Base-by-base conservation (phyloP, 2,329 filamentous ascomycete genomes). In the Coniochaeta sp. region DNA sequence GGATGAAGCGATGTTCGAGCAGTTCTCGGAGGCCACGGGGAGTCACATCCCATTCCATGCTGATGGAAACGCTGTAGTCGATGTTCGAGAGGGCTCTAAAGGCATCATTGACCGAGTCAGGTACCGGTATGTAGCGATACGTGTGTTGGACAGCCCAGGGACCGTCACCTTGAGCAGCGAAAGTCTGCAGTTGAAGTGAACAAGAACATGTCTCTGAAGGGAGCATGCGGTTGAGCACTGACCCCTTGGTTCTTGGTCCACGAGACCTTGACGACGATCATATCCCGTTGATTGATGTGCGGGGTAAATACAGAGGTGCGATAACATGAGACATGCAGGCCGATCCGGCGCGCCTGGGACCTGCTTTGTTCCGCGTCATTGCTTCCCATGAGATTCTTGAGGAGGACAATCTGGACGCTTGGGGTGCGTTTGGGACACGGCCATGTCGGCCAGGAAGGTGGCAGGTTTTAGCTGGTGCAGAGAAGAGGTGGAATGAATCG, bases 271-370 rank as follows among this genome's bases (percentile, higher is more conserved):
- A 34, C 54, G 54, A 28, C 54, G 54, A 56, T 56, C 54, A 56
- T 24, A 50, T 52, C 47, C 47, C 47, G 14, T 52, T 52, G 47
- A 52, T 52, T 59, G 58, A 59, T 59, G 40, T 59, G 44, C 58
- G 58, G 58, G 58, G 43, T 59, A 59, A 59, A 59, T 38, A 28
- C 28, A 34, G 22, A 54, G 58, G 44, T 47, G 52, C 44, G 52
- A 33, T 22, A 38, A 56, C 26, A 26, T 59, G 58, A 59, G 47
- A 59, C 58, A 52, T 52, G 26, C 47, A 31, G 26, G 16, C 22
- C 11, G n/a, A 6, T 52, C 6, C 24, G 26, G 22, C 6, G 22
- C 6, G 47, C 26, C 14, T 14, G 47, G 47, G 16, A 52, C 47
- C 12, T 11, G 47, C 47, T 52, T 2, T 52, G 47, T 28, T 31